Base-by-base conservation (phyloP, 2,329 filamentous ascomycete genomes). In the Fusarium sororula region DNA sequence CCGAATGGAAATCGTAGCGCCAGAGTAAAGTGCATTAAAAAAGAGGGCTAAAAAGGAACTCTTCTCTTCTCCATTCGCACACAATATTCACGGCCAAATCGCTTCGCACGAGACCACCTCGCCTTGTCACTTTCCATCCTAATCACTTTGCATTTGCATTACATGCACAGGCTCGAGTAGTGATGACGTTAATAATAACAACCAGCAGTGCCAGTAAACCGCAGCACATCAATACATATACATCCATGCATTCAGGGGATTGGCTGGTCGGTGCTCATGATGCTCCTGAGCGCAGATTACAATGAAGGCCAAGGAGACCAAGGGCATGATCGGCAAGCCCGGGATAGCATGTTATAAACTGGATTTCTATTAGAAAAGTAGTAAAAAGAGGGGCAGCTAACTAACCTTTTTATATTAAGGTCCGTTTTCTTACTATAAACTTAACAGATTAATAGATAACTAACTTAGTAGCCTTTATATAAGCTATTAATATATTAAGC, bases 231-330 rank as follows among this genome's bases (percentile, higher is more conserved):
- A 74, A 68, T 44, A 28, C 45, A 48, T 48, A 41, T 38, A 42
- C 51, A 62, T 59, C 58, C 67, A 74, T 74, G 58, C 67, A 68
- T 74, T 61, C 67, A 74, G 72, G 71, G 71, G 67, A 74, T 68
- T 74, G 67, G 67, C 67, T 74, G 72, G 71, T 68, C 57, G 68
- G 59, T 73, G 70, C 70, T 73, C 62, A 28, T 68, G 47, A 66
- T 69, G 22, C 66, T 69, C 67, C 71, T 68, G 58, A 51, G 50
- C 71, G 67, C 71, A 74, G 71, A 74, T 73, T 73, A 67, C 70
- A 74, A 48, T 68, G 54, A 68, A 70, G 66, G 44, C 32, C 30
- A 68, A 45, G 39, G 30, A 57, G 53, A 24, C 63, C 58, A n/a
- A n/a, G n/a, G n/a, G n/a, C n/a, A n/a, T n/a, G n/a, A n/a, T n/a